Evolutionary conservation across 2,329 filamentous ascomycete species (phyloP), one percentile per base, ranked within the genome.

Genomic region (Paecilomyces formosus): DNA sequence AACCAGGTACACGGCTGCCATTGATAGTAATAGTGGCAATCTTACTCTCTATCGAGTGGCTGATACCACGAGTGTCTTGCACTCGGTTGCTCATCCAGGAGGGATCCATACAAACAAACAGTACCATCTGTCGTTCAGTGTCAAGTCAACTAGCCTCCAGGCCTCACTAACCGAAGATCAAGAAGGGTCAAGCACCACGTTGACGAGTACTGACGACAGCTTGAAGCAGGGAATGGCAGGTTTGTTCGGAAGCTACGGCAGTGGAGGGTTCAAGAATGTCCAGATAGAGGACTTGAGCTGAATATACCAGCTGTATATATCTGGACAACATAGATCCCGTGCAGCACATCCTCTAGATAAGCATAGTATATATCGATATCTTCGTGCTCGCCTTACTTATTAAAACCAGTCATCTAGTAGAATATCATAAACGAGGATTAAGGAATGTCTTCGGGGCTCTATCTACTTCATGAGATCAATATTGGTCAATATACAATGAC

Each of bases 161-260:
- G 31, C 13, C 31, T 3, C 31, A 15, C 31, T 35, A 35, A 35
- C 7, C 31, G 31, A 7, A 9, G 31, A 9, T 35, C 31, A 35
- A 35, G 31, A 7, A 35, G 31, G 31, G 13, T 35, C 31, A 35
- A 35, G 31, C 31, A 35, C 31, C 31, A 3, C 31, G 9, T 35
- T 35, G 3, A 35, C 31, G 9, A 26, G 18, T 33, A 24, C 2
- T 18, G 54, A 55, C 22, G 53, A 30, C 39, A 21, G 22, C 3
- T 22, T 58, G 45, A 35, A 26, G 54, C 15, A 26, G 28, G 57
- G 57, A 3, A 15, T 53, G 54, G 57, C 45, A 26, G 57, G 57
- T 30, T 49, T 58, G 35, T 58, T 18, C 26, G 57, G 57, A 56
- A 58, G 57, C 30, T 45, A 58, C 45, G 57, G 57, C 18, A 58